Conservation (phyloP, 306 rosid species). For the Fagus crenata region DNA sequence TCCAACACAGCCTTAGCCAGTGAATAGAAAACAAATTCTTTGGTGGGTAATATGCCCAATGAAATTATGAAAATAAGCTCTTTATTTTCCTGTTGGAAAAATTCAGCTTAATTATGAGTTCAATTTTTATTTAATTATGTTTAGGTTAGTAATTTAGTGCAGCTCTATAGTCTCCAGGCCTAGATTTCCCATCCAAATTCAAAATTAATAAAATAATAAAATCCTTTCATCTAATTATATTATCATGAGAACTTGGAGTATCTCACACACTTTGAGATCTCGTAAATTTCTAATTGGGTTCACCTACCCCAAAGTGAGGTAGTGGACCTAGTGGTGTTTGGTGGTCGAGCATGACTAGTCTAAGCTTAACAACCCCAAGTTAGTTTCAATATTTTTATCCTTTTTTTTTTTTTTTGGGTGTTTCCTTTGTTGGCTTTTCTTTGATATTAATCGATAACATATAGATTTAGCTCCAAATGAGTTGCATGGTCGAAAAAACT, state of each 20-base stretch:
- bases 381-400: neutral
- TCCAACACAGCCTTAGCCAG: no score
- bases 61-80: no score
- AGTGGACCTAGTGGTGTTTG: neutral
- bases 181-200: no score
- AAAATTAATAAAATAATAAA: no score
- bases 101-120: no score
- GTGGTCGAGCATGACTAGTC: slow-evolving; percentile 16
- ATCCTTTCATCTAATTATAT: neutral
- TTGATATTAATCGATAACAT: neutral
- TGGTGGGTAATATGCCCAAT: no score
- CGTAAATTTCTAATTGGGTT: slow-evolving; percentile 4
- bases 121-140: no score
- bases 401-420: neutral
- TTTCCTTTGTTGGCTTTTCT: neutral
- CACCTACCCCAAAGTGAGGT: slow-evolving; percentile 26
- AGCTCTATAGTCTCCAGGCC: no score
- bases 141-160: no score
- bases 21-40: no score
- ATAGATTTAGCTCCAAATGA: neutral
- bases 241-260: neutral
- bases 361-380: neutral
- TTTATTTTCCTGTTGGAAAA: no score
- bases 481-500: neutral
- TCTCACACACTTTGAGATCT: neutral